Conservation (phyloP, 805 yeast species). For the Metschnikowia shivogae region DNA sequence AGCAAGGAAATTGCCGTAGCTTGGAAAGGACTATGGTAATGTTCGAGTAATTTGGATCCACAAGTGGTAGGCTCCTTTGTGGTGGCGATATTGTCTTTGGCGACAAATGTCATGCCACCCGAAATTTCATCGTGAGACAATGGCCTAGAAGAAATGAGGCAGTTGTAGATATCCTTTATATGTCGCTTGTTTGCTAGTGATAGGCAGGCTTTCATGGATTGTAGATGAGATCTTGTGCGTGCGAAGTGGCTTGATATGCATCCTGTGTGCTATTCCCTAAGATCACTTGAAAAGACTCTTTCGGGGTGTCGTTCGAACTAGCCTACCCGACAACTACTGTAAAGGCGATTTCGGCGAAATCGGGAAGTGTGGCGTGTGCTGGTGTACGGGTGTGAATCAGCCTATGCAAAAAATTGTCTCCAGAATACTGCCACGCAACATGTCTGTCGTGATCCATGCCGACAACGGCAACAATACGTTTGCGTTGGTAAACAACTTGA, state of each 20-base stretch:
- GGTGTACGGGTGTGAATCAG: slow-evolving; percentile 11
- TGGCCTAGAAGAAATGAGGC: slow-evolving; percentile 6
- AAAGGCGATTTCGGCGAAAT: too few relatives aligned
- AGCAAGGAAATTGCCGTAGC: slow-evolving; percentile 67
- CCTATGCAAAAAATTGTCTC: not conserved
- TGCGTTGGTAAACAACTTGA: slow-evolving; percentile 24
- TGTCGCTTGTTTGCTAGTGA: not conserved
- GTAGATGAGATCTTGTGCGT: not conserved
- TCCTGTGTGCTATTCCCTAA: too few relatives aligned
- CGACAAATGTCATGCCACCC: slow-evolving; percentile 11
- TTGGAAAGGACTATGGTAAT: slow-evolving; percentile 71
- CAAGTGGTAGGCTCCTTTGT: slow-evolving; percentile 68
- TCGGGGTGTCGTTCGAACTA: too few relatives aligned
- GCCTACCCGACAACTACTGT: too few relatives aligned
- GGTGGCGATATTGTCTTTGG: slow-evolving; percentile 80
- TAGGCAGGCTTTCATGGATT: not conserved
- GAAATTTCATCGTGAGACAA: too few relatives aligned
- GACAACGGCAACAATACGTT: slow-evolving; percentile 16
- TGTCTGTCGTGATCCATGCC: slow-evolving; percentile 15
- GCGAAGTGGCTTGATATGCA: not conserved
- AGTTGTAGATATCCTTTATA: slow-evolving; percentile 12
- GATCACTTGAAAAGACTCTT: too few relatives aligned
- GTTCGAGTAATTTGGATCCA: slow-evolving; percentile 58
- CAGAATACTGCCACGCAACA: not conserved
- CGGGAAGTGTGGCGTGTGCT: not conserved